Evolutionary conservation across 495 filamentous ascomycete genomes (phyloP).

Genomic region (Xylaria palmicola): DNA sequence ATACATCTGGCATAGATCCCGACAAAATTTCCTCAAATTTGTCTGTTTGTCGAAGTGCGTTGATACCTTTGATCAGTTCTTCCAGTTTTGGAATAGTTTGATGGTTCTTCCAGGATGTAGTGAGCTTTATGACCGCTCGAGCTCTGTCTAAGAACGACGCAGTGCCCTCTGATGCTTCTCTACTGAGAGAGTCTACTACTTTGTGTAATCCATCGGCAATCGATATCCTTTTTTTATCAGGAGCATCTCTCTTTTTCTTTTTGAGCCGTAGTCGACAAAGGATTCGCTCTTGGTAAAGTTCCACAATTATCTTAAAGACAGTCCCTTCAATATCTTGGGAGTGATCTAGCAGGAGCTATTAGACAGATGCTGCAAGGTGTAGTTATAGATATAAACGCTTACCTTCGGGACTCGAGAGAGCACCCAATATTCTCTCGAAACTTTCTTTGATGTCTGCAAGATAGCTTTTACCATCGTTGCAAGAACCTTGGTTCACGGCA

Average conservation of each 20-base stretch:
- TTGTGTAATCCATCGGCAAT: slow-evolving; percentile 23
- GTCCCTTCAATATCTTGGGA: slow-evolving; percentile 19
- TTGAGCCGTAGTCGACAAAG: slow-evolving; percentile 30
- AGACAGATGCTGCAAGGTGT: neutral
- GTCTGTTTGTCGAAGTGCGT: slow-evolving; percentile 12
- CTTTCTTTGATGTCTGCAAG: slow-evolving; percentile 18
- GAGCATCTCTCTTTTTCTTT: slow-evolving; percentile 14
- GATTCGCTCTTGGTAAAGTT: slow-evolving; percentile 38
- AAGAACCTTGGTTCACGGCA: slow-evolving; percentile 35
- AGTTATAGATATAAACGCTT: neutral
- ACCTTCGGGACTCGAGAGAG: slow-evolving; percentile 21
- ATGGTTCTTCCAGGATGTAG: slow-evolving; percentile 12
- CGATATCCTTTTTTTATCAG: slow-evolving; percentile 12
- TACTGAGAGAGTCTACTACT: slow-evolving; percentile 1
- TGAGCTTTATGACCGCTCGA: slow-evolving; percentile 12
- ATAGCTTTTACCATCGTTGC: slow-evolving; percentile 8
- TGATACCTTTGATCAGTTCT: slow-evolving; percentile 16
- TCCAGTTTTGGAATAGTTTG: slow-evolving; percentile 2
- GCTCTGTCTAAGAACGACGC: slow-evolving; percentile 5
- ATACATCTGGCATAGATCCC: neutral
- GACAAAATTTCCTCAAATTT: slow-evolving; percentile 6
- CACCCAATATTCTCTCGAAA: slow-evolving; percentile 31
- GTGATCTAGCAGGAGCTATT: neutral
- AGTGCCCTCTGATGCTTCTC: neutral
- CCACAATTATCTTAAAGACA: slow-evolving; percentile 34